Evolutionary conservation across 78 protist species (phyloP).

Genomic region (Acrasis kona): DNA sequence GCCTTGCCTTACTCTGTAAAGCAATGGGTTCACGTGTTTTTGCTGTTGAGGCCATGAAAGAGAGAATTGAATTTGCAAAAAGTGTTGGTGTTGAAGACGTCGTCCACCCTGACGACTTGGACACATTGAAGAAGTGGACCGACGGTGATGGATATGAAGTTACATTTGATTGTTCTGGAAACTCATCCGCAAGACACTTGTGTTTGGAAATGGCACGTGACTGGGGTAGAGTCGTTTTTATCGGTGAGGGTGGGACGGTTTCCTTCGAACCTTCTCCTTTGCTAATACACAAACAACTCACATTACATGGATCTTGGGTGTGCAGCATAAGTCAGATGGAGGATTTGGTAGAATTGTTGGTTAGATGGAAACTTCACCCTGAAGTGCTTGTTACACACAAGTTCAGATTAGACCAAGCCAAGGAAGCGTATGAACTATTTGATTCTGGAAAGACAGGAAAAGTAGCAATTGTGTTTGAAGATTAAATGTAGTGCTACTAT

Average conservation of each 20-base stretch:
- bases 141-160: not conserved
- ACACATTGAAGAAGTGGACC: not conserved
- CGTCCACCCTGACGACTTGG: no score
- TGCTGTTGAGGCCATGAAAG: no score
- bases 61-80: no score
- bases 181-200: not conserved
- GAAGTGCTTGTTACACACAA: not conserved
- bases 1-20: not conserved
- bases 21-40: not conserved
- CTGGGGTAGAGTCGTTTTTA: not conserved
- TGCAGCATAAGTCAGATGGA: not conserved
- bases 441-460: not conserved
- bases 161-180: not conserved
- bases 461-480: not conserved
- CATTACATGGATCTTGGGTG: not conserved
- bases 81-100: no score
- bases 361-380: not conserved
- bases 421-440: not conserved
- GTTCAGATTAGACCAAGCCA: not conserved
- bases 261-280: not conserved
- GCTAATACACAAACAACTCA: not conserved
- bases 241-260: not conserved
- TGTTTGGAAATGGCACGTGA: not conserved
- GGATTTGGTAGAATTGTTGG: not conserved
- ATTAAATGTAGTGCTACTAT: not conserved